Evolutionary conservation across 2,329 filamentous ascomycete genomes (phyloP), one percentile per base, ranked within the genome.

Genomic region (Verticillium nubilum): DNA sequence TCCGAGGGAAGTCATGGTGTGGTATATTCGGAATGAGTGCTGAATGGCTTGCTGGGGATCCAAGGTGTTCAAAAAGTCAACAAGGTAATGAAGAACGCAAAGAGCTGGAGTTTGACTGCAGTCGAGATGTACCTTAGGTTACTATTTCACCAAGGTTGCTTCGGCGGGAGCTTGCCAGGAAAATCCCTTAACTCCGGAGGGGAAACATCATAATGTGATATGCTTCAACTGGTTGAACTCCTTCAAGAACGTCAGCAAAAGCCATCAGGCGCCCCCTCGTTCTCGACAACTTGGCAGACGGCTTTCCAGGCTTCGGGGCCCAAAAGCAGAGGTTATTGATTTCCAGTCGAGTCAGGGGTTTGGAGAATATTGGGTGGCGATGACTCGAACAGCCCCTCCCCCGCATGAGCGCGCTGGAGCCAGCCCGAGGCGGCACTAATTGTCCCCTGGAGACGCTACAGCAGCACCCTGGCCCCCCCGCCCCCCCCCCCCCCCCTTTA

Each of bases 1-100:
- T 13, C 65, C 66, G 31, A 70, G 63, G 12, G 66, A 65, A 52
- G 66, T 63, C 66, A 67, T 69, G 54, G 17, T 64, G 56, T 33
- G 42, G 9, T 50, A 2, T 23, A 10, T 13, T 10, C 19, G n/a
- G 19, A 13, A 23, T 12, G 19, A 7, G 4, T 23, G n/a, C 37
- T 37, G n/a, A n/a, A 17, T 47, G 6, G n/a, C 9, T 47, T 25
- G 17, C 19, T 23, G 19, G 42, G 19, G n/a, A n/a, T n/a, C n/a
- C n/a, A n/a, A n/a, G n/a, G n/a, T n/a, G n/a, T n/a, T n/a, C n/a
- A n/a, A n/a, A n/a, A n/a, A n/a, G n/a, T n/a, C n/a, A n/a, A n/a
- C n/a, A n/a, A n/a, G n/a, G n/a, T n/a, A n/a, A n/a, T n/a, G n/a
- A n/a, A n/a, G n/a, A n/a, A n/a, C n/a, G n/a, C n/a, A n/a, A n/a